Percentiles rank a stretch among this genome's conserved stretches.
Evolutionary conservation across 2,329 filamentous ascomycete genomes (phyloP).

Genomic region (Botryotinia calthae): DNA sequence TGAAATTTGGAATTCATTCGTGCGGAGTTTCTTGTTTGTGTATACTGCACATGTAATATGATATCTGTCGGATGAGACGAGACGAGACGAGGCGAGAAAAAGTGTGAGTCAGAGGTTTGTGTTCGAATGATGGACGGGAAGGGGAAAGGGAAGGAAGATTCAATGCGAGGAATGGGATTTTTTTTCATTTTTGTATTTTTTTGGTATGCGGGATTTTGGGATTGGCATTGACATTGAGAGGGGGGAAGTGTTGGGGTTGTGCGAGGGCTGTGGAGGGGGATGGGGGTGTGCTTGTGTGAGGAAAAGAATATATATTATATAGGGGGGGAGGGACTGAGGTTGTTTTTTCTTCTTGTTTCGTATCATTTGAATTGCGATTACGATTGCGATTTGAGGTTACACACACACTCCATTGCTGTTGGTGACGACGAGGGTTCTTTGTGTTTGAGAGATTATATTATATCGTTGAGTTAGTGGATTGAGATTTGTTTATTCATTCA

Average conservation of each 20-base stretch:
- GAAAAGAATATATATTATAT: not conserved
- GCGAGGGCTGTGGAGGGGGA: not conserved
- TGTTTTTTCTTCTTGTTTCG: not conserved
- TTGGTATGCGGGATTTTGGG: not conserved
- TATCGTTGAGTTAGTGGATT: not conserved
- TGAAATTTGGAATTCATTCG: too few species aligned
- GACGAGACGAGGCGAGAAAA: not conserved
- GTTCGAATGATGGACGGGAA: not conserved
- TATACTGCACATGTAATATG: too few species aligned
- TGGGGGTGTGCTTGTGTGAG: not conserved
- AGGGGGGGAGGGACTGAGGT: slow-evolving; percentile 12
- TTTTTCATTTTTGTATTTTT: too few species aligned
- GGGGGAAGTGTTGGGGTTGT: not conserved
- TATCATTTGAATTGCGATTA: not conserved
- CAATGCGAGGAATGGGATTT: not conserved
- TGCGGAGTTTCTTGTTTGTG: not conserved
- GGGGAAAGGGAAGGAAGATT: not conserved
- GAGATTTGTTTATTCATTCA: not conserved
- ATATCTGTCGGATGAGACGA: not conserved
- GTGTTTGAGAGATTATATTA: not conserved
- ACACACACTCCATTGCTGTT: not conserved
- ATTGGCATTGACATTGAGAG: too few species aligned
- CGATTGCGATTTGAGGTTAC: not conserved
- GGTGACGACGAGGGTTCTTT: not conserved
- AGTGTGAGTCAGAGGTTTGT: slow-evolving; percentile 16